Base-by-base conservation (phyloP, 768 basidiomycete genomes). In the Phylloporus scabripes region DNA sequence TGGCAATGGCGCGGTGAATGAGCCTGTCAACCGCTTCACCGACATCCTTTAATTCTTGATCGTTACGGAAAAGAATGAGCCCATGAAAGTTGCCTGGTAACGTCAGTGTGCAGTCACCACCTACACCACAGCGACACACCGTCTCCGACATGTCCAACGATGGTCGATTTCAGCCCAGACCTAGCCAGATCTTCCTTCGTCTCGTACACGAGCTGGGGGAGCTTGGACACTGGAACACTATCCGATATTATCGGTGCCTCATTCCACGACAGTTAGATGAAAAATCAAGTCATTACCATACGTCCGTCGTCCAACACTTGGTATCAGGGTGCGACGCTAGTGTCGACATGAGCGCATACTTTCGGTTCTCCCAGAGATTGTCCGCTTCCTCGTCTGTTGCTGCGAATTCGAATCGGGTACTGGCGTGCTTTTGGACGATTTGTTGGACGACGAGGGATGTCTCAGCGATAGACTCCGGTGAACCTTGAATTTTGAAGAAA, bases 401-500 rank as follows among this genome's bases (percentile, higher is more conserved):
- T 0, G 90, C 89, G 59, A 91, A 85, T 55, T 81, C 72, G 51
- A 93, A 89, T 23, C 75, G 73, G 18, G 65, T 73, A 42, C 88
- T 82, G 2, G 82, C 81, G 55, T 94, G 82, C 57, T 74, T 79
- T 57, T 79, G 73, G 18, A 83, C 79, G 23, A 95, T 80, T 7
- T 66, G 59, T 55, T 82, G 72, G 21, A 90, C 77, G 17, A 73
- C 66, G 38, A 77, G 72, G 0, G 85, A 79, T 0, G 87, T 76
- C 36, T 77, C 75, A 4, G 77, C 61, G 28, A 87, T 78, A 5
- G 78, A 74, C 10, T 74, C 66, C 0, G 76, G 70, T 29, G 87
- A 81, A 2, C 92, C 92, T 63, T 93, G 90, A 45, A 96, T 78
- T 65, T 95, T 94, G 76, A 97, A 90, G 70, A 96, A 92, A 9